Percentiles rank a stretch among this genome's conserved stretches.
Evolutionary conservation across 2,329 filamentous ascomycete genomes (phyloP).

Genomic region (Neofusicoccum sp.): DNA sequence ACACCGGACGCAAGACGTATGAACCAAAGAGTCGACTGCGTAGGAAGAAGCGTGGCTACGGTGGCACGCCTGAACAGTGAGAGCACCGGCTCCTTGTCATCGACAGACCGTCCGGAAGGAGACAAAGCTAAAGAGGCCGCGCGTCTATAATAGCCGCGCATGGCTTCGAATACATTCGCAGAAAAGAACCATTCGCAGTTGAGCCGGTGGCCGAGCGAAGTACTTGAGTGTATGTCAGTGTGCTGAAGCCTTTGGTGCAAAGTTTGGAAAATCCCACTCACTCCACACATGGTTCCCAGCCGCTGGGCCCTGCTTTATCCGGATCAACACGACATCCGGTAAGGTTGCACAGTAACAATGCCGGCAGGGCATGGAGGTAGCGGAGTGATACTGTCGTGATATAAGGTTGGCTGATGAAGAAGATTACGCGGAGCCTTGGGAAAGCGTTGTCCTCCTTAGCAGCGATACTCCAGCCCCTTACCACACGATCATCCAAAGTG

Average conservation of each 20-base stretch:
- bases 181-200: not conserved
- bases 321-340: not conserved
- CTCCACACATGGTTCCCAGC: not conserved
- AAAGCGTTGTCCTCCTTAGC: slow-evolving; percentile 3
- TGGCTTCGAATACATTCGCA: not conserved
- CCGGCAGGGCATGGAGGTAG: not conserved
- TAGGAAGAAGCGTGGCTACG: not conserved
- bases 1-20: not conserved
- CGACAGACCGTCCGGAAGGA: not conserved
- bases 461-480: slow-evolving; percentile 1
- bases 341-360: slow-evolving; percentile 3
- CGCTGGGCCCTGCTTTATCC: not conserved
- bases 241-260: not conserved
- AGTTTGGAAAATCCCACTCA: not conserved
- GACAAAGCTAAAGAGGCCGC: not conserved
- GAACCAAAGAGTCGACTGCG: not conserved
- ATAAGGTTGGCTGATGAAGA: not conserved
- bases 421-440: not conserved
- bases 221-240: not conserved
- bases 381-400: not conserved
- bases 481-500: slow-evolving; percentile 10
- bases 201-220: not conserved
- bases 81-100: not conserved
- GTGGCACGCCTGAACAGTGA: slow-evolving; percentile 3
- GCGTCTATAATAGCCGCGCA: slow-evolving; percentile 7